Conservation (phyloP, 306 rosid species). For the Glycyrrhiza uralensis region DNA sequence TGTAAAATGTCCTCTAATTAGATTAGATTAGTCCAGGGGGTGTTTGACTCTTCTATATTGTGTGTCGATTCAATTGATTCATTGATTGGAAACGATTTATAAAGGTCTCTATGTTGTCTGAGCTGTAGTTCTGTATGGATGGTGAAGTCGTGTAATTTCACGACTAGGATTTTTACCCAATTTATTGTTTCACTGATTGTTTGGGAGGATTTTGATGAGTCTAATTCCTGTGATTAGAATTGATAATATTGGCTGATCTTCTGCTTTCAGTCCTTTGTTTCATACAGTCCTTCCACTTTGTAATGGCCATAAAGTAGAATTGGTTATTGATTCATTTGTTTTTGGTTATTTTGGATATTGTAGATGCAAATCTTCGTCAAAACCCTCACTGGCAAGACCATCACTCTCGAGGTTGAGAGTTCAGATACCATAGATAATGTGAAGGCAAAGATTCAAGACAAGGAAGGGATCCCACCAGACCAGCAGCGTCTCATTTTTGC, state of each 20-base stretch:
- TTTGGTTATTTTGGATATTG: not conserved
- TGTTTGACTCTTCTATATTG: not conserved
- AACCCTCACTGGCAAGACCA: constrained; percentile 27
- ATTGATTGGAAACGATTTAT: not conserved
- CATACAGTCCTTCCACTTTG: not conserved
- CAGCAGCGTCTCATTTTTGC: constrained; percentile 25
- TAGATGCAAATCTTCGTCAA: constrained; percentile 29
- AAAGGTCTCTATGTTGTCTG: not conserved
- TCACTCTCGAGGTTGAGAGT: constrained; percentile 27
- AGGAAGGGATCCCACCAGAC: constrained; percentile 24
- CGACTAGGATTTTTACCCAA: not conserved
- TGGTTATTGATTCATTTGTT: not conserved
- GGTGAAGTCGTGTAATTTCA: not conserved
- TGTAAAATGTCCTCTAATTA: not conserved
- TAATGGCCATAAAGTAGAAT: not conserved
- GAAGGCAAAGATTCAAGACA: constrained; percentile 20
- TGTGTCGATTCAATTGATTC: too few species aligned
- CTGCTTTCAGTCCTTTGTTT: not conserved
- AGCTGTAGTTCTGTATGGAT: not conserved
- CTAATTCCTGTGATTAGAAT: not conserved
- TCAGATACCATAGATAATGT: constrained; percentile 27
- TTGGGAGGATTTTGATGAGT: not conserved
- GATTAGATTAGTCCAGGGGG: not conserved
- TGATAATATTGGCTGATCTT: not conserved
- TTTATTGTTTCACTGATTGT: not conserved